Evolutionary conservation across 139 green algal genomes (phyloP).

Genomic region (Chlorella ohadii): DNA sequence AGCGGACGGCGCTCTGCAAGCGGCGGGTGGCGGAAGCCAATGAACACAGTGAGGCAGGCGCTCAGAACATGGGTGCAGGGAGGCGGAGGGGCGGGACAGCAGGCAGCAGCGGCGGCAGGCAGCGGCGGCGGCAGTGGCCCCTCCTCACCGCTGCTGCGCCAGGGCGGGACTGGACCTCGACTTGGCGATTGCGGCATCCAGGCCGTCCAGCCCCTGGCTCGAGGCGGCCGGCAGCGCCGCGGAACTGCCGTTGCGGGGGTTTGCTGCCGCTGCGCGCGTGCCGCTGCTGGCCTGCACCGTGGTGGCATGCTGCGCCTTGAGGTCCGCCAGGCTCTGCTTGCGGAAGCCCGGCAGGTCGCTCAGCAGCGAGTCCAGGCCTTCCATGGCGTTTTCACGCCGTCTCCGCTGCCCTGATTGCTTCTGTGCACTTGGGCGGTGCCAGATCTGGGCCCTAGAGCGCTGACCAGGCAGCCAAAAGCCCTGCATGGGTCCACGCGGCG

Average conservation of each 20-base stretch:
- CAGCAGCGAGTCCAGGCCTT: constrained; percentile 28
- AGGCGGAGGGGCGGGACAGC: background rate
- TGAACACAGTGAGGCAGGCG: background rate
- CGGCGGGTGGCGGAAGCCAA: background rate
- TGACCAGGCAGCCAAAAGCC: background rate
- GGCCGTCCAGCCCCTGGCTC: background rate
- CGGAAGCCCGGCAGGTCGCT: constrained; percentile 8
- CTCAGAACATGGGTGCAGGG: background rate
- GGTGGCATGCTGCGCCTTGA: constrained; percentile 26
- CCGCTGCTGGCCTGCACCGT: background rate
- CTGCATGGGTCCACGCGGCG: constrained; percentile 1
- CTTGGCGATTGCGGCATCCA: constrained; percentile 7
- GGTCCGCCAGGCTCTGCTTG: constrained; percentile 21
- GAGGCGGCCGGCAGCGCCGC: background rate
- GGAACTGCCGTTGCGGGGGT: background rate
- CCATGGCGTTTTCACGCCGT: background rate
- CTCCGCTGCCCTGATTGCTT: no score
- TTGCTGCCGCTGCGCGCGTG: background rate
- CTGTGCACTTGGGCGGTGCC: background rate
- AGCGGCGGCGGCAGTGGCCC: background rate
- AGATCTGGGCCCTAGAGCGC: background rate
- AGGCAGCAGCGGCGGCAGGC: background rate
- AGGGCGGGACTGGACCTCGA: constrained; percentile 1
- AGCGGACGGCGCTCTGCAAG: background rate
- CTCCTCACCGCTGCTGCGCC: constrained; percentile 6